phyloP scores from a whole-genome alignment of 208 protist genomes.

The Acanthamoeba castellanii region DNA sequence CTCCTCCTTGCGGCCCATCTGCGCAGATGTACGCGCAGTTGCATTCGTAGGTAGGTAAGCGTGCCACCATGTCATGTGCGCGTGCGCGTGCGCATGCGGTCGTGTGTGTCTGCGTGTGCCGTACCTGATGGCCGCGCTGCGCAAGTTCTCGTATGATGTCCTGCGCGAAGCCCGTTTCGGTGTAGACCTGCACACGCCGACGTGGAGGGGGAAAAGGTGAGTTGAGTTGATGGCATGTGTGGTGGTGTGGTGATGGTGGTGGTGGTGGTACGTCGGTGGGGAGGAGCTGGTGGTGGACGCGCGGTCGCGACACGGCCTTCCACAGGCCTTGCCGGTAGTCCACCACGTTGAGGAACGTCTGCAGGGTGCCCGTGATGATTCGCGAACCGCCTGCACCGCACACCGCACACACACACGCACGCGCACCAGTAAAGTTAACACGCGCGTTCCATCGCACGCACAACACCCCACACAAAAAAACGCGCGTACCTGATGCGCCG shows the following conservation, averaged over 20 bases:
- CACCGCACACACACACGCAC: neutral
- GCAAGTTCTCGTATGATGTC: neutral
- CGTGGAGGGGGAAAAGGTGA: neutral
- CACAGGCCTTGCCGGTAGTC: neutral
- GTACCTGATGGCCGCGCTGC: neutral
- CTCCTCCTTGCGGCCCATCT: constrained; percentile 2
- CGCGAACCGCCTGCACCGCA: constrained; percentile 59
- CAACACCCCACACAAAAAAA: too few relatives aligned
- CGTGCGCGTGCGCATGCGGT: neutral
- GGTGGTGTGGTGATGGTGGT: neutral
- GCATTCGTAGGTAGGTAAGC: neutral
- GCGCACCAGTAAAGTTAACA: neutral
- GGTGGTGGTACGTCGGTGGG: neutral
- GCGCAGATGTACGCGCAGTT: neutral
- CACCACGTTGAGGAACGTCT: constrained; percentile 61
- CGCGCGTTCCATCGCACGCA: neutral
- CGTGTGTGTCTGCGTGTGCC: neutral
- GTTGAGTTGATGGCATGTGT: neutral
- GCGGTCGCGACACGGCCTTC: constrained; percentile 2
- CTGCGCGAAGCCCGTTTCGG: neutral
- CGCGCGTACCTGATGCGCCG: constrained; percentile 71
- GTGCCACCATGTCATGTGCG: neutral
- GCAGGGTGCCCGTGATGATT: constrained; percentile 79
- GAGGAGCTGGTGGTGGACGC: constrained; percentile 57
- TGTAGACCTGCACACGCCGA: neutral